Evolutionary conservation across 805 yeast genomes (phyloP).

Genomic region (Yarrowia deformans): DNA sequence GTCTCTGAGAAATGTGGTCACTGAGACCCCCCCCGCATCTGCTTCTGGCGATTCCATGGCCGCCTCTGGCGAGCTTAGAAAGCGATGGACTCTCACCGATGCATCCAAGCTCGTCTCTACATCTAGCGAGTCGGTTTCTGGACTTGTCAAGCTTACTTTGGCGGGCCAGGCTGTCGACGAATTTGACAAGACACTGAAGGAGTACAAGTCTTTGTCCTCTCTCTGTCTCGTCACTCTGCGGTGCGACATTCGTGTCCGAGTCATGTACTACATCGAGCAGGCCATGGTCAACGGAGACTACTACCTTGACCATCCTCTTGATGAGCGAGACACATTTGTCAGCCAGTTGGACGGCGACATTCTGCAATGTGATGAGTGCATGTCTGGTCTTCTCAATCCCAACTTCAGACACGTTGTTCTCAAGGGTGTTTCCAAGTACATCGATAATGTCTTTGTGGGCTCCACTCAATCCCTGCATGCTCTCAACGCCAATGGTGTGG

Average conservation of each 20-base stretch:
- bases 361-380: constrained; percentile 55
- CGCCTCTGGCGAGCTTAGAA: constrained; percentile 44
- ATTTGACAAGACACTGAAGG: constrained; percentile 47
- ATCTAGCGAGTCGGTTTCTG: constrained; percentile 21
- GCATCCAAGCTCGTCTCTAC: constrained; percentile 41
- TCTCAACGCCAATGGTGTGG: constrained; percentile 66
- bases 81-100: constrained; percentile 50
- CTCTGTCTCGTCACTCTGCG: constrained; percentile 57
- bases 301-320: constrained; percentile 60
- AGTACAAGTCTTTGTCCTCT: constrained; percentile 45
- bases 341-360: constrained; percentile 60
- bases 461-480: constrained; percentile 60
- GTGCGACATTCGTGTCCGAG: constrained; percentile 63
- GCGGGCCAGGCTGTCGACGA: constrained; percentile 45
- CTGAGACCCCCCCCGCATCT: constrained; percentile 24
- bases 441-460: constrained; percentile 60
- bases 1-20: constrained; percentile 37
- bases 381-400: constrained; percentile 50
- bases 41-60: constrained; percentile 18
- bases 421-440: constrained; percentile 59
- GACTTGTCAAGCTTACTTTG: constrained; percentile 42
- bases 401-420: constrained; percentile 51
- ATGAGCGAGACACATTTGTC: constrained; percentile 65
- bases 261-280: constrained; percentile 59
- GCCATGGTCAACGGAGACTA: constrained; percentile 60